Base-by-base conservation (phyloP, 2,329 filamentous ascomycete genomes). In the Ophiostoma pallidulum region DNA sequence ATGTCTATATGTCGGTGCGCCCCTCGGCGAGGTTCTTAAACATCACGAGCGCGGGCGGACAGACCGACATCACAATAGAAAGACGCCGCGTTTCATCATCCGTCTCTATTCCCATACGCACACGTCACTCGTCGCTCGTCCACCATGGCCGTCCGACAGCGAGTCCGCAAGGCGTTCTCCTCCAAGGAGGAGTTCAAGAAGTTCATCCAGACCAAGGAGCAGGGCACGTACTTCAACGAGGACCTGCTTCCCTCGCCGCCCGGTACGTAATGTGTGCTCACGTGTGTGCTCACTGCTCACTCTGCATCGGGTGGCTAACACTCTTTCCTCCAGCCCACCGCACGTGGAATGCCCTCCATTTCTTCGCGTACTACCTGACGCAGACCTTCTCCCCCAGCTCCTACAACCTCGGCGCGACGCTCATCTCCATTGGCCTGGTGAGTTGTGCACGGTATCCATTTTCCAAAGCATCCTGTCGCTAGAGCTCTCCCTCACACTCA, bases 331-430 rank as follows among this genome's bases (percentile, higher is more conserved):
- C 33, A 53, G 54, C 47, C 29, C 51, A 57, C 19, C 52, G 56
- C 8, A 52, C 47, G 2, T 60, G 57, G 58, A 55, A 45, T 3
- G 44, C 55, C 24, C 42, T 59, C 20, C 58, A 62, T 42, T 64
- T 62, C 51, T 60, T 63, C 32, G 55, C 58, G 13, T 63, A 62
- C 42, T 60, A 63, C 38, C 51, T 63, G 48, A 62, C 56, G 13
- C 59, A 59, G 35, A 61, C 61, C 2, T 64, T 64, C 44, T 60
- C 58, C 10, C 60, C 59, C 2, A 58, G 56, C n/a, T 62, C 58
- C 4, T 64, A 63, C 50, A 64, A 63, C 45, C 58, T 64, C 5
- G 57, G 56, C 13, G 56, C 56, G 3, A 55, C 55, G 5, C 55
- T 65, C 4, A 55, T 63, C 24, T 57, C 59, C 1, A 59, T 60